Percentiles rank a stretch among this genome's conserved stretches.
Evolutionary conservation across 2,329 filamentous ascomycete genomes (phyloP).

Genomic region (Diplodia intermedia): DNA sequence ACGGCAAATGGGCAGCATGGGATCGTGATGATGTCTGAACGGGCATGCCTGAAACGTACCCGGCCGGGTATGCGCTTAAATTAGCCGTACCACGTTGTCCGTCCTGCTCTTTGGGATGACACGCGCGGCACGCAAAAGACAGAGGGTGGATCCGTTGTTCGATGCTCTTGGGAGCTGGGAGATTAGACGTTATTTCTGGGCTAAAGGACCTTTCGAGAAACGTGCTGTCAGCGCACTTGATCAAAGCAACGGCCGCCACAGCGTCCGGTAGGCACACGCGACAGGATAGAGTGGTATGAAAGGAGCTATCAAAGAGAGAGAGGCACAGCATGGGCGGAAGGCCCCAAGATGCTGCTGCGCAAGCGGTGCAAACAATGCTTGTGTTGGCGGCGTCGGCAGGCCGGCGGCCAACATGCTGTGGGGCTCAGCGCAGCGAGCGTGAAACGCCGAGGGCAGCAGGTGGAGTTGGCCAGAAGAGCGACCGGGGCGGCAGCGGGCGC

Average conservation of each 20-base stretch:
- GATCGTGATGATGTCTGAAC: constrained; percentile 45
- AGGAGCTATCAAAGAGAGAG: constrained; percentile 26
- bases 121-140: constrained; percentile 8
- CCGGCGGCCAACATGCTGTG: constrained; percentile 28
- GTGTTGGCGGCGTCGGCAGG: constrained; percentile 27
- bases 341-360: constrained; percentile 6
- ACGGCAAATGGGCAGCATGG: constrained; percentile 63
- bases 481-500: constrained; percentile 13
- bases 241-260: constrained; percentile 41
- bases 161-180: constrained; percentile 43
- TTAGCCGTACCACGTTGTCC: constrained; percentile 22
- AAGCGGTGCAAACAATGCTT: constrained; percentile 30
- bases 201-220: constrained; percentile 46
- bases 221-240: constrained; percentile 46
- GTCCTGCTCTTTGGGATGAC: constrained; percentile 14
- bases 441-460: constrained; percentile 30
- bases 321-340: constrained; percentile 7
- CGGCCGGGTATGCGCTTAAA: not conserved
- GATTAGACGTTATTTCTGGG: constrained; percentile 43
- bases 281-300: constrained; percentile 31
- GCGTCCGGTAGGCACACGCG: constrained; percentile 27
- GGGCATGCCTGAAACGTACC: constrained; percentile 45
- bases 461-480: constrained; percentile 14
- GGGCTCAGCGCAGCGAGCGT: constrained; percentile 28
- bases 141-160: constrained; percentile 32